phyloP scores from a whole-genome alignment of 225 moss, liverwort and hornwort species.

The Marchantia polymorpha region DNA sequence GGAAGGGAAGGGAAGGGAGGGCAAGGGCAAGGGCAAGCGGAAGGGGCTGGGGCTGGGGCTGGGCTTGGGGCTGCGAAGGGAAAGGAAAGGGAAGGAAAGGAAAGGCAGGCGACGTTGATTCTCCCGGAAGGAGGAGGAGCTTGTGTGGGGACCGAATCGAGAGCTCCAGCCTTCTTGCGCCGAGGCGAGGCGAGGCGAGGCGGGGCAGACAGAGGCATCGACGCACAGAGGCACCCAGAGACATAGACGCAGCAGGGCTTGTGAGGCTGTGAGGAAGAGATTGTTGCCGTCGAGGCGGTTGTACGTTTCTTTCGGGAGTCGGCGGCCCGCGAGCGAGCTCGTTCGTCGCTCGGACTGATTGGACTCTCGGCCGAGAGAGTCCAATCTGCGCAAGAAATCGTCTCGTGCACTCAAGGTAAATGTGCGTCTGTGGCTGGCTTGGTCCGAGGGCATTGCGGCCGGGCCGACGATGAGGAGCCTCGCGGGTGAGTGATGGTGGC shows the following conservation, averaged over 20 bases:
- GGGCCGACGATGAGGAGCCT: conserved; percentile 27
- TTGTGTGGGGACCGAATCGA: not conserved
- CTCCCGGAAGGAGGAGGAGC: not conserved
- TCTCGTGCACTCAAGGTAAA: not conserved
- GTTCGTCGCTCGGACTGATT: too few relatives aligned
- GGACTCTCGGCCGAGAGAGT: conserved; percentile 10
- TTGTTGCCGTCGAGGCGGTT: not conserved
- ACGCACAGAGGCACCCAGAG: too few relatives aligned
- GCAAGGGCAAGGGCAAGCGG: too few relatives aligned
- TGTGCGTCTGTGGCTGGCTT: not conserved
- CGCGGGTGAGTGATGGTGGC: not conserved
- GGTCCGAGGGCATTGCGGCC: not conserved
- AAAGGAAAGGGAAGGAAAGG: too few relatives aligned
- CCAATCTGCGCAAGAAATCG: conserved; percentile 26
- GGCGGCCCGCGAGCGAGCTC: not conserved
- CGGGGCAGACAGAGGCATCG: not conserved
- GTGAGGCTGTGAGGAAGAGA: not conserved
- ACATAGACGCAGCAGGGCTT: not conserved
- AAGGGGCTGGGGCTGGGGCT: too few relatives aligned
- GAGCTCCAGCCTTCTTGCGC: not conserved
- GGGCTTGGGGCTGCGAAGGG: too few relatives aligned
- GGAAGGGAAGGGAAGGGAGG: too few relatives aligned
- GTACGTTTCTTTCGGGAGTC: not conserved
- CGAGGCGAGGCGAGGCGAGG: not conserved
- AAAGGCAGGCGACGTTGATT: not conserved